Conservation (phyloP, 495 filamentous ascomycete genomes). For the Trichoderma virens region DNA sequence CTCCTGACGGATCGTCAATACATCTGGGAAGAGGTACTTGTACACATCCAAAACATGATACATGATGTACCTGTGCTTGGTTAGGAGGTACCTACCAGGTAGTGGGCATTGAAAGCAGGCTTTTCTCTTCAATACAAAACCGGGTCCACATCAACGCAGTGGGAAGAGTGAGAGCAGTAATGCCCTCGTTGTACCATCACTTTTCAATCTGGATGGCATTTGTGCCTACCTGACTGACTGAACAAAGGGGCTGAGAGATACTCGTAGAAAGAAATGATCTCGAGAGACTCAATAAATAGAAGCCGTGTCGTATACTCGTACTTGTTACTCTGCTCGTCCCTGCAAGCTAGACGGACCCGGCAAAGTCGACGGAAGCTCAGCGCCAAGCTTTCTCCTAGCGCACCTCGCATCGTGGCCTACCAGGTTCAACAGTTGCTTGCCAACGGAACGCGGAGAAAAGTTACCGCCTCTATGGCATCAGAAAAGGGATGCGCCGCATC, state of each 20-base stretch:
- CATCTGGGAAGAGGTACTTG: too few relatives aligned
- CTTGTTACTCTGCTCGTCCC: too few relatives aligned
- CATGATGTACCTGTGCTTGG: too few relatives aligned
- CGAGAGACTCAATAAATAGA: not conserved
- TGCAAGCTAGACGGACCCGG: not conserved
- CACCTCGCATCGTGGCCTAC: constrained; percentile 5
- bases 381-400: constrained; percentile 8
- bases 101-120: not conserved
- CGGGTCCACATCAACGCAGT: not conserved
- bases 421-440: not conserved
- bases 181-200: not conserved
- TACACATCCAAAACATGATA: too few relatives aligned
- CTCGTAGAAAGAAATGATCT: too few relatives aligned
- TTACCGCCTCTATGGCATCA: not conserved
- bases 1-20: too few relatives aligned
- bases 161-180: not conserved
- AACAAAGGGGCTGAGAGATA: too few relatives aligned
- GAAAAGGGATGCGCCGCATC: not conserved
- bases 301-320: too few relatives aligned
- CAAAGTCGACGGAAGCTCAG: not conserved
- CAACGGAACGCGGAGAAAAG: not conserved
- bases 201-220: too few relatives aligned
- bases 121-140: not conserved
- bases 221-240: too few relatives aligned
- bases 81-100: too few relatives aligned